Evolutionary conservation across 2,329 filamentous ascomycete genomes (phyloP).

Genomic region (Colletotrichum sp.): DNA sequence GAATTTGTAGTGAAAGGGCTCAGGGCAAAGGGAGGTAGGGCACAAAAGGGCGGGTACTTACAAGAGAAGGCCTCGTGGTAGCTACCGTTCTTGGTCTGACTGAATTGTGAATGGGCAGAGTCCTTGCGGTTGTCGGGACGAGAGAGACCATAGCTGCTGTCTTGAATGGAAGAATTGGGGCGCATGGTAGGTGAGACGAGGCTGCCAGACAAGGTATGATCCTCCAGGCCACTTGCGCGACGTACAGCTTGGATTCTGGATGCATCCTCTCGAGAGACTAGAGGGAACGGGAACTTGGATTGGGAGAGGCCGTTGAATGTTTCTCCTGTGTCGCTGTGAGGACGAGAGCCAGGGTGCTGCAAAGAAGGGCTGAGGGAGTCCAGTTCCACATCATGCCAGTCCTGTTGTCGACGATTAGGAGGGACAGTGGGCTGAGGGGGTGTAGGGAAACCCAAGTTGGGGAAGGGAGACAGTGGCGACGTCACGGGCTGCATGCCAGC

Average conservation of each 20-base stretch:
- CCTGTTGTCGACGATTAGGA: background rate
- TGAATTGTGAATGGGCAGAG: background rate
- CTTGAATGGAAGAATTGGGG: background rate
- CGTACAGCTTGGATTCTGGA: slow-evolving; percentile 12
- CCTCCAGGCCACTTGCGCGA: slow-evolving; percentile 21
- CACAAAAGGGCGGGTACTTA: background rate
- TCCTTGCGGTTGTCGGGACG: background rate
- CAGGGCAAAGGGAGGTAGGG: background rate
- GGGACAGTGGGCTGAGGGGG: background rate
- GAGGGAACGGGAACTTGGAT: slow-evolving; percentile 3
- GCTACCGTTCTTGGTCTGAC: background rate
- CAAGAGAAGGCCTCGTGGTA: background rate
- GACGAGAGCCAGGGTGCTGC: background rate
- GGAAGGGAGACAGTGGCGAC: background rate
- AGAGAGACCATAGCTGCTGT: background rate
- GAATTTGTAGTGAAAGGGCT: background rate
- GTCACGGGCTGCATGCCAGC: background rate
- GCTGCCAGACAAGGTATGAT: slow-evolving; percentile 20
- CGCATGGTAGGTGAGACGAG: background rate
- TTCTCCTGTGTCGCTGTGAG: background rate
- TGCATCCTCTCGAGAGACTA: slow-evolving; percentile 15
- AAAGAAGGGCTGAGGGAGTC: background rate
- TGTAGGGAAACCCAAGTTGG: background rate
- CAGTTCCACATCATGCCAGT: slow-evolving; percentile 10
- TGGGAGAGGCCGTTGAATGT: background rate